These are phyloP conservation scores for Asclepias syriaca DNA, from an alignment of 257 asterid species.

Conservation along the genomic window DNA sequence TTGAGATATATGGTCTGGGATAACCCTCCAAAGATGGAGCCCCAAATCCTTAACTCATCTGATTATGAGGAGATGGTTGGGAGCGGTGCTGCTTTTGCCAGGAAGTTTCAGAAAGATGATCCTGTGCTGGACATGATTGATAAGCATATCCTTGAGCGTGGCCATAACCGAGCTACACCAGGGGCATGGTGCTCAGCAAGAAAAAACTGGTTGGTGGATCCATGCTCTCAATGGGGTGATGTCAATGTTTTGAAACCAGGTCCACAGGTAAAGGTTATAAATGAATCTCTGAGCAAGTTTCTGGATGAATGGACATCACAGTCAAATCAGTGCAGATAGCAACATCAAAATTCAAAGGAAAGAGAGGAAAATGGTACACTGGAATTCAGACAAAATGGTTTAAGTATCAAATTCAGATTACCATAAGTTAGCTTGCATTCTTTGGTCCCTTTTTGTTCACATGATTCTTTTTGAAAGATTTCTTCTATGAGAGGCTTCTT, in stretches of 20 bases:
- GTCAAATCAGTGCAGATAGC: slow-evolving; percentile 53
- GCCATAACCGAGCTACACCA: slow-evolving; percentile 61
- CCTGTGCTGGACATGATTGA: slow-evolving; percentile 82
- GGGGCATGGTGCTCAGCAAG: slow-evolving; percentile 93
- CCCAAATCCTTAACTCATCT: slow-evolving; percentile 56
- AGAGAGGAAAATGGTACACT: neutral
- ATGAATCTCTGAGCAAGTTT: slow-evolving; percentile 43
- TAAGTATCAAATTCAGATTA: slow-evolving; percentile 3
- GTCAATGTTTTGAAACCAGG: slow-evolving; percentile 72
- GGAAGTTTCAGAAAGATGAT: slow-evolving; percentile 60
- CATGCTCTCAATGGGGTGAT: slow-evolving; percentile 87
- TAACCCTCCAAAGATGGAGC: slow-evolving; percentile 95
- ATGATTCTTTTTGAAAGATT: slow-evolving; percentile 33
- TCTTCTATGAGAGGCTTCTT: slow-evolving; percentile 26
- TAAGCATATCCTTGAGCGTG: slow-evolving; percentile 58
- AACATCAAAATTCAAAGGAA: neutral
- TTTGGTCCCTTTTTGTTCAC: slow-evolving; percentile 16
- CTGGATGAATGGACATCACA: slow-evolving; percentile 43
- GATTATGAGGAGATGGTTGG: slow-evolving; percentile 56
- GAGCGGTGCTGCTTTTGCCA: slow-evolving; percentile 92
- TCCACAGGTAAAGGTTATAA: slow-evolving; percentile 45
- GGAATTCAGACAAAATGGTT: neutral
- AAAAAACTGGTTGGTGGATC: slow-evolving; percentile 64
- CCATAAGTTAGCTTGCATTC: slow-evolving; percentile 20
- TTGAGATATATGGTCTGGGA: slow-evolving; percentile 93